phyloP scores from a whole-genome alignment of 139 green algal species.

The Coelastrella sp. region DNA sequence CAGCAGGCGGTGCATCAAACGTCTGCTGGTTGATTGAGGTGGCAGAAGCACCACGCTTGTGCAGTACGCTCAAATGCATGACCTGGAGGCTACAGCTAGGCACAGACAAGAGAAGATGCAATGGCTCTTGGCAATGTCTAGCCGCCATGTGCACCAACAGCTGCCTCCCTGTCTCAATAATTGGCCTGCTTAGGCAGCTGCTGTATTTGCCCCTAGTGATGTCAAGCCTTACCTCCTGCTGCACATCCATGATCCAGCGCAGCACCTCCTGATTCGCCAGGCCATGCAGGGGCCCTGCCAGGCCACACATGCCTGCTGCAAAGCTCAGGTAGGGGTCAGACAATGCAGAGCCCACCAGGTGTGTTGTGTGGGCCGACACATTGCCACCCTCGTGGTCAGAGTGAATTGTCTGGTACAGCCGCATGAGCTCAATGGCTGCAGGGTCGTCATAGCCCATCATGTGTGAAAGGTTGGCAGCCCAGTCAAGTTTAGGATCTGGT shows the following conservation, averaged over 20 bases:
- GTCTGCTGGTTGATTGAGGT: too few species aligned
- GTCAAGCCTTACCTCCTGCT: slow-evolving; percentile 54
- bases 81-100: not conserved
- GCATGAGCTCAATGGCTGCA: slow-evolving; percentile 91
- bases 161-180: too few species aligned
- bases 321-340: slow-evolving; percentile 98
- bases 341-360: slow-evolving; percentile 95
- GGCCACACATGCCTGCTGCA: slow-evolving; percentile 92
- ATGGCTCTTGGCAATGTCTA: too few species aligned
- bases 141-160: too few species aligned
- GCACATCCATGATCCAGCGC: slow-evolving; percentile 86
- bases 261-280: slow-evolving; percentile 99
- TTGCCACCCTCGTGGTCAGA: slow-evolving; percentile 94
- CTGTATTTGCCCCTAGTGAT: too few species aligned
- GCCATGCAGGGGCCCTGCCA: slow-evolving; percentile 97
- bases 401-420: slow-evolving; percentile 99
- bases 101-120: not conserved
- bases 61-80: too few species aligned
- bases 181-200: too few species aligned
- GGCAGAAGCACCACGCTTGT: too few species aligned
- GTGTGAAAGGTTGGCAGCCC: slow-evolving; percentile 93
- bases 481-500: slow-evolving; percentile 87
- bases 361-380: slow-evolving; percentile 94
- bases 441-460: slow-evolving; percentile 94
- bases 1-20: not conserved